Base-by-base conservation (phyloP, 495 filamentous ascomycete genomes). In the Podospora didyma region DNA sequence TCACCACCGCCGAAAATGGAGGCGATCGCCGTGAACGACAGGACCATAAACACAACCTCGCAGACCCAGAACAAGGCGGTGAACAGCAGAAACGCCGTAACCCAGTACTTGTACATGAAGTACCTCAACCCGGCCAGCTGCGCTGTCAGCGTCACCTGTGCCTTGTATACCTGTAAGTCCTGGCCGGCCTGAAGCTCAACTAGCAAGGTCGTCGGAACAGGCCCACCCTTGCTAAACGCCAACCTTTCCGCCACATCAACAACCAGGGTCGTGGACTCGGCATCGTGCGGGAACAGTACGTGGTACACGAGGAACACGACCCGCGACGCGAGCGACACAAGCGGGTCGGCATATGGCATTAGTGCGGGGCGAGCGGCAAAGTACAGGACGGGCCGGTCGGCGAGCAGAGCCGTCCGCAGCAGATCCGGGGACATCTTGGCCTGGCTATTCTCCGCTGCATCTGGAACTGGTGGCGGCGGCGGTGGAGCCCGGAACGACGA, bases 61-160 rank as follows among this genome's bases (percentile, higher is more conserved):
- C 81, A 73, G 9, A 66, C 68, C 92, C 91, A 97, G 69, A 97
- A 96, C 23, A 81, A 45, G 3, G 65, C 71, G 3, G 82, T 88
- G 52, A 87, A 87, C 2, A 88, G 59, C 0, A 88, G 39, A 58
- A 90, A 90, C 11, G 83, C 83, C 1, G 84, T 67, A 26, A 92
- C 56, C 35, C 86, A 83, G 72, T 90, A 86, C 21, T 87, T 82
- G 58, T 90, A 92, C 89, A 98, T 96, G 24, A 90, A 63, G 86
- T 89, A 92, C 54, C 87, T 81, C 57, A 97, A 63, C 0, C 92
- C 94, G 20, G 76, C 74, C 56, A 97, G 83, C 44, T 80, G 77
- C 1, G 94, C 91, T 12, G 73, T 78, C 21, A 98, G 82, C 16
- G 77, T 78, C 46, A 96, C 79, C 17, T 66, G 73, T 1, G 83